A percentile compares a stretch with the other conserved stretches of the same genome.
phyloP scores from a whole-genome alignment of 192 early-diverging fungal genomes.

The Mortierella hygrophila region DNA sequence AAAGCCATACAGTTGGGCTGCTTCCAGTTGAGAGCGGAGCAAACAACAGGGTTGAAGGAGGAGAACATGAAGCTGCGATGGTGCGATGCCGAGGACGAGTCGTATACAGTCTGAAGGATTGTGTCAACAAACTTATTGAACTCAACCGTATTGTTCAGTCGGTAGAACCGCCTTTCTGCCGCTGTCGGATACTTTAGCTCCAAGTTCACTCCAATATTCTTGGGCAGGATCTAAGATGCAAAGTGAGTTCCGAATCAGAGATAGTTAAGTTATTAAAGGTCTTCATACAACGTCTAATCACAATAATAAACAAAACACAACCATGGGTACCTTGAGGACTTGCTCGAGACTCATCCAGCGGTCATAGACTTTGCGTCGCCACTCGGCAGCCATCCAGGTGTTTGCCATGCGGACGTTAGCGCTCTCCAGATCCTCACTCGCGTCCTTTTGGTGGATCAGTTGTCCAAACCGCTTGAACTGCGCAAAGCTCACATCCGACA shows the following conservation, averaged over 20 bases:
- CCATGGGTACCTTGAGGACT: slow-evolving; percentile 70
- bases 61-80: slow-evolving; percentile 78
- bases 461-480: slow-evolving; percentile 62
- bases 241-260: not conserved
- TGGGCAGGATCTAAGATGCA: slow-evolving; percentile 69
- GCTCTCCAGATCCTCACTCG: slow-evolving; percentile 26
- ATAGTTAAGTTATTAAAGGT: not conserved
- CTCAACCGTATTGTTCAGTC: slow-evolving; percentile 71
- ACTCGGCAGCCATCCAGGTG: slow-evolving; percentile 24
- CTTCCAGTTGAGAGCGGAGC: slow-evolving; percentile 99
- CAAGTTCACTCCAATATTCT: slow-evolving; percentile 84
- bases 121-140: slow-evolving; percentile 91
- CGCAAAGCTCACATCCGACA: slow-evolving; percentile 65
- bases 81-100: slow-evolving; percentile 64
- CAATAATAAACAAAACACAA: not conserved
- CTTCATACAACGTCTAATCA: not conserved
- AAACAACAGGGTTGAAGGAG: slow-evolving; percentile 91
- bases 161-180: slow-evolving; percentile 62
- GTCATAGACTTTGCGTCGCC: slow-evolving; percentile 47
- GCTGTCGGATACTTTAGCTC: slow-evolving; percentile 90
- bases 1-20: slow-evolving; percentile 91
- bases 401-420: not conserved
- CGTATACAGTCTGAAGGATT: slow-evolving; percentile 90
- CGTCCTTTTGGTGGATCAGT: slow-evolving; percentile 1
- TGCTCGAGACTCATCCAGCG: slow-evolving; percentile 75